Evolutionary conservation across 257 asterid genomes (phyloP).

Genomic region (Nicotiana paniculata): DNA sequence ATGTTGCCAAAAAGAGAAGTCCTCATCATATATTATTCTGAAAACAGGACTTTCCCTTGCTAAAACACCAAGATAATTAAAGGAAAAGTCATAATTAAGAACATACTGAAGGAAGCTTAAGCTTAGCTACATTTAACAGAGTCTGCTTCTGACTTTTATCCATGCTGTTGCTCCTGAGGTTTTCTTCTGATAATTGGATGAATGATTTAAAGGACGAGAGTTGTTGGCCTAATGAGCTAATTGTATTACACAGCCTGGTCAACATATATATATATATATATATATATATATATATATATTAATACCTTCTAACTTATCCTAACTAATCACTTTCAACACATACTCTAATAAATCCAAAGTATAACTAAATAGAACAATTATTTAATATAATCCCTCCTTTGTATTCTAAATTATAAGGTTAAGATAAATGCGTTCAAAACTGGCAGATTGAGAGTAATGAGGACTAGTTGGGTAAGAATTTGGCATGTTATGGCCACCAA

Average conservation of each 20-base stretch:
- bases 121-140: constrained; percentile 20
- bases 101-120: constrained; percentile 23
- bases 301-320: not conserved
- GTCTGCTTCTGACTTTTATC: constrained; percentile 6
- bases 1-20: not conserved
- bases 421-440: not conserved
- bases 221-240: not conserved
- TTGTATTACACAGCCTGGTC: constrained; percentile 5
- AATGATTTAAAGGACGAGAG: not conserved
- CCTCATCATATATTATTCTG: not conserved
- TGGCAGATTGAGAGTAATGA: not conserved
- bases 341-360: not conserved
- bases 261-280: not conserved
- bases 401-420: not conserved
- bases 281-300: not conserved
- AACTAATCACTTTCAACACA: not conserved
- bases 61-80: not conserved
- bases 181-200: not conserved
- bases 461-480: constrained; percentile 1
- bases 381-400: not conserved
- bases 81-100: not conserved
- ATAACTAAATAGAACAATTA: not conserved
- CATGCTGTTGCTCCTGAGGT: constrained; percentile 4
- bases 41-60: not conserved
- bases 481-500: constrained; percentile 9